Base-by-base conservation (phyloP, 805 yeast species). In the Grigorovia yakushimaensis region DNA sequence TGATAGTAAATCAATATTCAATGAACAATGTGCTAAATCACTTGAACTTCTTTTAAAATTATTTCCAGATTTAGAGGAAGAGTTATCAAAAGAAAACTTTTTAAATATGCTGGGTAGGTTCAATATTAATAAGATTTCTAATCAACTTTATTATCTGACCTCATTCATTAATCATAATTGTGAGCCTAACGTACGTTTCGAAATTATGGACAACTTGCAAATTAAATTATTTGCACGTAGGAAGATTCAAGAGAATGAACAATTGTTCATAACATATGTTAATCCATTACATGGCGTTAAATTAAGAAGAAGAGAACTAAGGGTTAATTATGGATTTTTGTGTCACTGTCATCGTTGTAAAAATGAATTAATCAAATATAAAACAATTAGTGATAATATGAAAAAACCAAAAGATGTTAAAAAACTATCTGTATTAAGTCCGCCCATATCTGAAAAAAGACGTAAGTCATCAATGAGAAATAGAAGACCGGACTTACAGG, bases 151-250 rank as follows among this genome's bases (percentile, higher is more conserved):
- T 60, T 69, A 78, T 50, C 59, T 73, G 8, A 84, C 82, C 51
- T 78, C 93, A 0, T 84, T 84, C 58, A 66, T 86, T 56, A 86
- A 86, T 58, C 95, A 87, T 60, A 73, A 71, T 55, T 87, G 95
- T 67, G 78, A 73, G 39, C 89, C 93, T 2, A 85, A 81, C 56
- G 80, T 81, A 3, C 70, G 73, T 35, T 81, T 77, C 27, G 71
- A 75, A 43, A 62, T 70, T 17, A 70, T 70, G 19, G 66, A 68
- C 8, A 65, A 65, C 46, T 50, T 58, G 19, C 84, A 85, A 4
- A 69, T 86, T 51, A 77, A 74, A 53, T 77, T 82, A 1, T 71
- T 61, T 46, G 88, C 94, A 0, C 69, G 71, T 30, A 69, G 77
- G 43, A 78, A 75, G 42, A 78, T 87, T 39, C 65, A 65, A 44